Base-by-base conservation (phyloP, 257 asterid genomes). In the Paulownia fortunei region DNA sequence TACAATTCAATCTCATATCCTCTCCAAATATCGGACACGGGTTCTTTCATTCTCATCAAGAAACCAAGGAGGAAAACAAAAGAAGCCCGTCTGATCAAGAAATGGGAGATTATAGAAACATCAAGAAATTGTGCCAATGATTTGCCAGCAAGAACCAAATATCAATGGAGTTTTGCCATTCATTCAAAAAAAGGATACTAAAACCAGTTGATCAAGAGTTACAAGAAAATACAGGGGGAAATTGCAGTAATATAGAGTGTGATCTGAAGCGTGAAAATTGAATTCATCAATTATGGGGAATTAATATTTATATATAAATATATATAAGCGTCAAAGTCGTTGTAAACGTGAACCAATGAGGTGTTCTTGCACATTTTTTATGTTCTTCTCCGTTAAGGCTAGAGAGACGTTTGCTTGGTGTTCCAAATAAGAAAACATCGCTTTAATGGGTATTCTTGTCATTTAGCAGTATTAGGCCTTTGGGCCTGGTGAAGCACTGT, bases 1-100 rank as follows among this genome's bases (percentile, higher is more conserved):
- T 76, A 82, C 82, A 87, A 83, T 85, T 75, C 82, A 82, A 82
- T 68, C 81, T 78, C 89, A 81, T 79, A 67, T 24, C 44, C 42
- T 68, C 69, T 44, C 61, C 76, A 41, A 69, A 69, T 62, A 30
- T 8, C 44, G 11, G 42, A 72, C 65, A 60, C 30, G 36, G 69
- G 19, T 41, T 70, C 76, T 66, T 72, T 32, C 52, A 61, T 73
- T 21, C 58, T 55, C 66, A 5, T 62, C 73, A 26, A 36, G 13
- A 16, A 67, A 46, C 7, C 1, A 42, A 60, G 19, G 12, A 41
- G 12, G 51, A 27, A 74, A 46, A 36, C 30, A 52, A 42, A 58
- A 21, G 76, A 34, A 66, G 52, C 73, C 72, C 72, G 41, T 44
- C 44, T 71, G 78, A 62, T 72, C 81, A 73, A 76, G 76, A 32